Percentiles rank a stretch among this genome's conserved stretches.
Conservation (phyloP, 352 stramenopile species). For the Thraustochytrium sp. region DNA sequence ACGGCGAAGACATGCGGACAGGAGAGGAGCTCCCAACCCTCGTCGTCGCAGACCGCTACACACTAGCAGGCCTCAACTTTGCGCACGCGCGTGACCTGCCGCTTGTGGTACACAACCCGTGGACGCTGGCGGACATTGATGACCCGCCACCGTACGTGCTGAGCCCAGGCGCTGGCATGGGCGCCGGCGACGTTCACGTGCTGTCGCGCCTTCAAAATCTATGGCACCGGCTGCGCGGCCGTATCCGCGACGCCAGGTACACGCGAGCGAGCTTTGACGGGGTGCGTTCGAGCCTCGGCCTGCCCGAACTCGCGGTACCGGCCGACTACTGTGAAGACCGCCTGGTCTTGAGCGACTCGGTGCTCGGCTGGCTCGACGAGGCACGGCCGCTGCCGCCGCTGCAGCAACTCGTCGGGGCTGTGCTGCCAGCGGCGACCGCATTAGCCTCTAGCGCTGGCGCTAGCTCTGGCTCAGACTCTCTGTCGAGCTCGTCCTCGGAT, state of each 20-base stretch:
- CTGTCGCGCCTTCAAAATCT: constrained; percentile 11
- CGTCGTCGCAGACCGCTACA: constrained; percentile 65
- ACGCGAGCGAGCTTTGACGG: background rate
- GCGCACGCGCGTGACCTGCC: constrained; percentile 62
- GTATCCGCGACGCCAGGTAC: background rate
- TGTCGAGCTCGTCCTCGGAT: too few species aligned
- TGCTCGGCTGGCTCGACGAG: constrained; percentile 68
- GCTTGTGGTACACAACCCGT: constrained; percentile 70
- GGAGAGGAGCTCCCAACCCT: background rate
- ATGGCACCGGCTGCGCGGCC: background rate
- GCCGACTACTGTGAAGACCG: constrained; percentile 58
- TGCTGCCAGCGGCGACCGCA: too few species aligned
- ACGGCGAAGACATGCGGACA: background rate
- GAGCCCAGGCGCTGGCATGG: constrained; percentile 43
- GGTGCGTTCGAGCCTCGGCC: constrained; percentile 52
- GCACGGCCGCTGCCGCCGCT: constrained; percentile 65
- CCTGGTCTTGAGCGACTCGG: constrained; percentile 69
- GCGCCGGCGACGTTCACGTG: background rate
- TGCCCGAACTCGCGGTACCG: constrained; percentile 58
- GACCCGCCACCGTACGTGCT: constrained; percentile 66
- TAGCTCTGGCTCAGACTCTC: too few species aligned
- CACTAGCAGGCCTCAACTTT: constrained; percentile 68
- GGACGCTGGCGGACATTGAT: constrained; percentile 73
- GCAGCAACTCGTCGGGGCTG: constrained; percentile 61
- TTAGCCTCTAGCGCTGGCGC: too few species aligned